phyloP scores from a whole-genome alignment of 2,329 filamentous ascomycete genomes.

The Remersonia thermophila region DNA sequence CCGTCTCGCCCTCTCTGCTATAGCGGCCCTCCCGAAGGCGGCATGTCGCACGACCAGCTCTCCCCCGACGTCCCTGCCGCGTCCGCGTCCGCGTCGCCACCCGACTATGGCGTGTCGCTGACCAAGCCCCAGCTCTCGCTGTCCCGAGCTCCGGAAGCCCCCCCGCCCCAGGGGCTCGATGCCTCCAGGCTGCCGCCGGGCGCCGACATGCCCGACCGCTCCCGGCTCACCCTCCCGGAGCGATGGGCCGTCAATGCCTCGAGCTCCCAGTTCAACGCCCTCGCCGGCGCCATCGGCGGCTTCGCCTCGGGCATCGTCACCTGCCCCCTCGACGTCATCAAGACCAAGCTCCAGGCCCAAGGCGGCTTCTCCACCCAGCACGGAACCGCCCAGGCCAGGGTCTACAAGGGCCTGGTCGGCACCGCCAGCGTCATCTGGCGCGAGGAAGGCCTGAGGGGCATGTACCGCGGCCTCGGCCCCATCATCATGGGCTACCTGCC shows the following conservation, averaged over 20 bases:
- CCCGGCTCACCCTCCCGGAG: constrained; percentile 34
- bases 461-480: constrained; percentile 87
- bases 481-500: constrained; percentile 93
- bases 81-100: constrained; percentile 14
- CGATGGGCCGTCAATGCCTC: constrained; percentile 44
- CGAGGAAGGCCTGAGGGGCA: constrained; percentile 76
- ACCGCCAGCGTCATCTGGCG: constrained; percentile 76
- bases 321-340: constrained; percentile 96
- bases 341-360: constrained; percentile 94
- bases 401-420: constrained; percentile 80
- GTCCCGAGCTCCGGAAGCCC: constrained; percentile 7
- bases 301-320: constrained; percentile 90
- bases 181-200: constrained; percentile 7
- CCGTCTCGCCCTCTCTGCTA: no score
- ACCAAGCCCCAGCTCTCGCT: constrained; percentile 9
- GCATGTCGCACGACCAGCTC: constrained; percentile 41
- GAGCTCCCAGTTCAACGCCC: constrained; percentile 61
- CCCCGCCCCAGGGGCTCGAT: constrained; percentile 1
- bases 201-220: constrained; percentile 18
- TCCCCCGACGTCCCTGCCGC: constrained; percentile 17
- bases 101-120: constrained; percentile 19
- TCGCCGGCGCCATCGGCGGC: constrained; percentile 78
- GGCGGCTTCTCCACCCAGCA: constrained; percentile 56
- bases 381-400: constrained; percentile 38
- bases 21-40: constrained; percentile 13